These are phyloP conservation scores for Zelopaecilomyces penicillatus DNA, from an alignment of 2,329 filamentous ascomycete genomes.

Conservation along the genomic window DNA sequence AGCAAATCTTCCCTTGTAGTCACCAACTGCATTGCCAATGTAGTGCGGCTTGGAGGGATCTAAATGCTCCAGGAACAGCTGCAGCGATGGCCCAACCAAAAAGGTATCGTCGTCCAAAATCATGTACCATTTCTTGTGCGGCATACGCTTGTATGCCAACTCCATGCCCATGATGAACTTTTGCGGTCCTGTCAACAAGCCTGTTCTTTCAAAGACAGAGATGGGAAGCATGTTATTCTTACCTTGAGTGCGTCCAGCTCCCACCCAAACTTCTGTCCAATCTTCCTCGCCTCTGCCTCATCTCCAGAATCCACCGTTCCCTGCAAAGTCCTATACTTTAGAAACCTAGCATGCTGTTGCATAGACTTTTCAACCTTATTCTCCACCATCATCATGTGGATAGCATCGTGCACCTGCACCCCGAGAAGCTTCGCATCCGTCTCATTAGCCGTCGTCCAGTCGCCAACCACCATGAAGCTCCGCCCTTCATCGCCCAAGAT, in stretches of 20 bases:
- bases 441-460: conserved; percentile 34
- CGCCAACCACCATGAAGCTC: conserved; percentile 41
- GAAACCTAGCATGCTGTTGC: conserved; percentile 24
- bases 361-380: conserved; percentile 18
- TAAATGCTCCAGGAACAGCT: conserved; percentile 39
- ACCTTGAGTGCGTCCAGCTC: conserved; percentile 44
- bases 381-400: conserved; percentile 26
- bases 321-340: conserved; percentile 33
- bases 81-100: conserved; percentile 40
- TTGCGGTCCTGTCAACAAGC: neutral
- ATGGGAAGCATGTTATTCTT: conserved; percentile 3
- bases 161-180: conserved; percentile 49
- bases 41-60: conserved; percentile 39
- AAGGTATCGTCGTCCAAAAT: conserved; percentile 52
- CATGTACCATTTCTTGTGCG: conserved; percentile 50
- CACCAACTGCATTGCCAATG: conserved; percentile 49
- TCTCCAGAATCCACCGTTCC: conserved; percentile 30
- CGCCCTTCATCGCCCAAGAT: conserved; percentile 29
- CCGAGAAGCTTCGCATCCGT: conserved; percentile 23
- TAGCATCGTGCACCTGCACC: conserved; percentile 32
- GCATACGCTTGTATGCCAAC: conserved; percentile 40
- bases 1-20: conserved; percentile 46
- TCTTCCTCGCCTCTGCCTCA: conserved; percentile 26
- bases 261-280: conserved; percentile 36
- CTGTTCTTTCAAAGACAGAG: conserved; percentile 1